Percentiles rank a stretch among this genome's conserved stretches.
Evolutionary conservation across 1,139 yeast species (phyloP).

Genomic region (Scheffersomyces segobiensis): DNA sequence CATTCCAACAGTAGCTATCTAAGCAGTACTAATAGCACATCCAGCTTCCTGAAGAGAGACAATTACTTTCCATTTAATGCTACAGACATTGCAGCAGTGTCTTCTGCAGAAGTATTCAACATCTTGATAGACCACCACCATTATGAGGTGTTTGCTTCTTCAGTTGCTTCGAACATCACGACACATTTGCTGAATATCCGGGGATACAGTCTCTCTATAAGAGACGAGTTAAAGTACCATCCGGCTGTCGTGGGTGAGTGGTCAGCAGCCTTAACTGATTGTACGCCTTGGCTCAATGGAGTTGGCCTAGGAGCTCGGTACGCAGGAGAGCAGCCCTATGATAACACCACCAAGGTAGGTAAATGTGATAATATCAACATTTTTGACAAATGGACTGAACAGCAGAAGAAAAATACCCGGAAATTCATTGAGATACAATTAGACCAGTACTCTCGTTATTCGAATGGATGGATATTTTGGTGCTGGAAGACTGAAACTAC

Average conservation of each 20-base stretch:
- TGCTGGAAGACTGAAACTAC: conserved; percentile 64
- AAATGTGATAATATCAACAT: conserved; percentile 28
- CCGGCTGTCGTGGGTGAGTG: conserved; percentile 63
- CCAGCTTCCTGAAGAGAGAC: background rate
- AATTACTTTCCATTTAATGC: background rate
- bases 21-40: background rate
- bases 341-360: conserved; percentile 32
- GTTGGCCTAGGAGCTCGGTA: conserved; percentile 59
- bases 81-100: conserved; percentile 10
- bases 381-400: conserved; percentile 36
- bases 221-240: conserved; percentile 39
- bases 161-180: conserved; percentile 39
- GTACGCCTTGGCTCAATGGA: conserved; percentile 67
- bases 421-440: conserved; percentile 48
- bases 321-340: conserved; percentile 47
- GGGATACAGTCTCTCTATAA: conserved; percentile 37
- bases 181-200: conserved; percentile 37
- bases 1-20: conserved; percentile 4
- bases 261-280: conserved; percentile 66
- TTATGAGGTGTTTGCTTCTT: conserved; percentile 57
- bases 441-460: conserved; percentile 40
- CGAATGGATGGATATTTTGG: conserved; percentile 69
- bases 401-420: conserved; percentile 45
- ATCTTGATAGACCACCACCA: conserved; percentile 66
- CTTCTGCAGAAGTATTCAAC: conserved; percentile 29